phyloP scores from a whole-genome alignment of 306 rosid genomes.

The Malus sylvestris region DNA sequence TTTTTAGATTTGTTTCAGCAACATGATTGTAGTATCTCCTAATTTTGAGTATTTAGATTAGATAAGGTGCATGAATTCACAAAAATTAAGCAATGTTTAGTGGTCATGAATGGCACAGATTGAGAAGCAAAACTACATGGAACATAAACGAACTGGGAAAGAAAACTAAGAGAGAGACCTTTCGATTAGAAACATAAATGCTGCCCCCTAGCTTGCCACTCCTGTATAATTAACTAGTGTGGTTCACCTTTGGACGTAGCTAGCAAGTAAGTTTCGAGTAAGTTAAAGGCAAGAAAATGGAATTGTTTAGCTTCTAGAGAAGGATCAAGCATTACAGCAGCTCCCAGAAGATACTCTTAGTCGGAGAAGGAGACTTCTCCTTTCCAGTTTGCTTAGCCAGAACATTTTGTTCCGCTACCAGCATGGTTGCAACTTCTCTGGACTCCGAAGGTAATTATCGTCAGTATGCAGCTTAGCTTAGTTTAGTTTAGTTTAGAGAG shows the following conservation, averaged over 20 bases:
- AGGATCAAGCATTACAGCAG: no score
- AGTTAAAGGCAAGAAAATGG: background rate
- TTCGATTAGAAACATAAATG: background rate
- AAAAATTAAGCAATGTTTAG: background rate
- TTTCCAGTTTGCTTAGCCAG: background rate
- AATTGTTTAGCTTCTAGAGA: background rate
- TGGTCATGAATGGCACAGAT: background rate
- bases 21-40: no score
- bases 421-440: slow-evolving; percentile 10
- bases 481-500: no score
- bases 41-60: no score
- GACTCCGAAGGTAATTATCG: background rate
- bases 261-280: background rate
- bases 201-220: no score
- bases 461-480: no score
- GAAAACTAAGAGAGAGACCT: background rate
- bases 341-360: background rate
- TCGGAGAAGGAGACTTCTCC: slow-evolving; percentile 13
- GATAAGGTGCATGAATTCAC: no score
- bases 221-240: no score
- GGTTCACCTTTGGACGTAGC: no score
- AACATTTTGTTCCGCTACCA: background rate
- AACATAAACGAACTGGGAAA: slow-evolving; percentile 1
- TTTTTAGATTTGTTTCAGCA: no score
- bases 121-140: background rate